phyloP scores from a whole-genome alignment of 1,284 basidiomycete genomes.

The Puccinia polysora region DNA sequence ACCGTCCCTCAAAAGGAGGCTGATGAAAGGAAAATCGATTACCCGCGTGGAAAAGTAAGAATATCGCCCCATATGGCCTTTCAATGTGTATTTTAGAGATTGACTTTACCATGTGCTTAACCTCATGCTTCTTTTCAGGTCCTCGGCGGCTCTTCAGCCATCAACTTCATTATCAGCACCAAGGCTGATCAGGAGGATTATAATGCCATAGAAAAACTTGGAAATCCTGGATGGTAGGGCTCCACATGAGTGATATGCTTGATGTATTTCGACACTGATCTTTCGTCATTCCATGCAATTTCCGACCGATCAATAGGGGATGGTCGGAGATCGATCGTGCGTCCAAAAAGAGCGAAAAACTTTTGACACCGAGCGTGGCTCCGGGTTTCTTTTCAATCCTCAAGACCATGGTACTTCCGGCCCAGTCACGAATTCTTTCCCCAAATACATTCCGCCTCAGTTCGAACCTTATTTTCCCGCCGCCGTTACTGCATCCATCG shows the following conservation, averaged over 20 bases:
- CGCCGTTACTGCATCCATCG: not conserved
- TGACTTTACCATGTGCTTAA: not conserved
- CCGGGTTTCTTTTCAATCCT: constrained; percentile 2
- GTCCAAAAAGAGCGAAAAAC: constrained; percentile 32
- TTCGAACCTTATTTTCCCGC: constrained; percentile 20
- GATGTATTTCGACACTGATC: not conserved
- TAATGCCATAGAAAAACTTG: constrained; percentile 29
- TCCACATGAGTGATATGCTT: not conserved
- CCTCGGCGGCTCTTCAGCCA: constrained; percentile 41
- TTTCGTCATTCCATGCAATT: not conserved
- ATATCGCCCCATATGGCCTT: not conserved
- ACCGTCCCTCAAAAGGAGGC: too few relatives aligned
- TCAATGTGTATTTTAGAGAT: not conserved
- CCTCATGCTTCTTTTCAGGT: not conserved
- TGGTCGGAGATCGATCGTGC: constrained; percentile 33
- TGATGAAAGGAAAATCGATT: too few relatives aligned
- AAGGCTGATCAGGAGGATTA: constrained; percentile 32
- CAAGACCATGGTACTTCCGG: constrained; percentile 6
- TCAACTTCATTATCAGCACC: constrained; percentile 33
- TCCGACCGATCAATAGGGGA: too few relatives aligned
- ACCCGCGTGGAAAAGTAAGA: constrained; percentile 40
- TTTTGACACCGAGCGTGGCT: not conserved
- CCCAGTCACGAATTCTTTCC: constrained; percentile 15
- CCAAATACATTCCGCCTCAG: constrained; percentile 32
- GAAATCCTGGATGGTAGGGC: constrained; percentile 36